Evolutionary conservation across 208 protist species (phyloP), one percentile per base, ranked within the genome.

Genomic region (Crithidia thermophila): DNA sequence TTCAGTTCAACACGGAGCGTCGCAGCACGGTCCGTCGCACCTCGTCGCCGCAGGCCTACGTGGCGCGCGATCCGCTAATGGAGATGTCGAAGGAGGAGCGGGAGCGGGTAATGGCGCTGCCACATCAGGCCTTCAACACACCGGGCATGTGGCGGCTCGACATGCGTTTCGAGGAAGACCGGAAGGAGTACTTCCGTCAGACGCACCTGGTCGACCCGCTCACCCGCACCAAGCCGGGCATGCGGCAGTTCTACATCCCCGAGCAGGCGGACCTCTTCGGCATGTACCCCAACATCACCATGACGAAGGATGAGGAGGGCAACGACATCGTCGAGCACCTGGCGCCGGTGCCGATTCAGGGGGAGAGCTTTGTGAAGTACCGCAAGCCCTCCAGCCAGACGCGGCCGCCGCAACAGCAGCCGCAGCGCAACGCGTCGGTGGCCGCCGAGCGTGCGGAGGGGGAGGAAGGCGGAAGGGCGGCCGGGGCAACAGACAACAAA

Each of bases 161-260:
- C 72, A 67, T 91, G 23, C 67, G 43, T 20, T 72, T 61, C n/a
- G 79, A 82, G 45, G 82, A 91, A 46, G 85, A 91, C 65, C 18
- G 72, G 7, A 91, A 91, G 72, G 85, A 79, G 66, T 62, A 74
- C 25, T 88, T 67, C 56, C 65, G 69, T n/a, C 85, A 85, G 70
- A 71, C 60, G 28, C 82, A 91, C 58, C 33, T 84, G 0, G 79
- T 88, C 23, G 85, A 91, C 37, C 82, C 85, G 43, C 51, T 75
- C 36, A 73, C 84, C 25, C 75, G 40, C 58, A 64, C 30, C 46
- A 67, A 67, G 2, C 85, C 85, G 0, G 60, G 71, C 10, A 72
- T 60, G 42, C 73, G 75, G 4, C 81, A 85, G 66, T 89, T 82
- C 37, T 52, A 81, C 65, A 49, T 81, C 0, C 66, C 63, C 0